Evolutionary conservation across 2,329 filamentous ascomycete genomes (phyloP).

Genomic region (Dendrostoma leiphaemia): DNA sequence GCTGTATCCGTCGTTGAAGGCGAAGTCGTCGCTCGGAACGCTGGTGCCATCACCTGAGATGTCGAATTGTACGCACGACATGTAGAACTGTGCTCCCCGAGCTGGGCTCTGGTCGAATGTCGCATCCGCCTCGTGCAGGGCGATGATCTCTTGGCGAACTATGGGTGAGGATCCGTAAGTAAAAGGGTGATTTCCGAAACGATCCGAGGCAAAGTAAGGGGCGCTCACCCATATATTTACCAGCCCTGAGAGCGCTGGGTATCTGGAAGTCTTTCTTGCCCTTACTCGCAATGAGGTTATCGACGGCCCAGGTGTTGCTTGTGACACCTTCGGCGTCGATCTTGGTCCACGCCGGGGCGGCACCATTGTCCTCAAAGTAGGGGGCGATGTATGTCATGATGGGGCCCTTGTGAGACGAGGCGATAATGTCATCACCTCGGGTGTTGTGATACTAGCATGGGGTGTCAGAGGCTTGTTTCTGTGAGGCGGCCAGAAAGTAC

Average conservation of each 20-base stretch:
- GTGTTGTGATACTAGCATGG: constrained; percentile 39
- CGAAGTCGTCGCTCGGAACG: constrained; percentile 25
- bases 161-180: not conserved
- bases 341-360: constrained; percentile 55
- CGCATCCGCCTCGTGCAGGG: constrained; percentile 37
- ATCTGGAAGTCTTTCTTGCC: constrained; percentile 44
- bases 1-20: constrained; percentile 9
- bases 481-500: too few relatives aligned
- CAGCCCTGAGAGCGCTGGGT: constrained; percentile 31
- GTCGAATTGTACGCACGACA: constrained; percentile 46
- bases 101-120: constrained; percentile 22
- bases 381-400: constrained; percentile 64
- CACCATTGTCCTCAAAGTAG: constrained; percentile 47
- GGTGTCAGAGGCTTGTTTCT: too few relatives aligned
- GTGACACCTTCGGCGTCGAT: constrained; percentile 56
- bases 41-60: constrained; percentile 35
- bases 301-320: constrained; percentile 50
- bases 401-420: constrained; percentile 44
- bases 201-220: too few relatives aligned
- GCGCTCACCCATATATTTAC: constrained; percentile 36
- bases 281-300: constrained; percentile 43
- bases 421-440: constrained; percentile 35
- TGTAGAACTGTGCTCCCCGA: constrained; percentile 46
- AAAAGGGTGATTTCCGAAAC: not conserved
- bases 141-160: constrained; percentile 47